Base-by-base conservation (phyloP, 805 yeast species). In the Candida gorgasii region DNA sequence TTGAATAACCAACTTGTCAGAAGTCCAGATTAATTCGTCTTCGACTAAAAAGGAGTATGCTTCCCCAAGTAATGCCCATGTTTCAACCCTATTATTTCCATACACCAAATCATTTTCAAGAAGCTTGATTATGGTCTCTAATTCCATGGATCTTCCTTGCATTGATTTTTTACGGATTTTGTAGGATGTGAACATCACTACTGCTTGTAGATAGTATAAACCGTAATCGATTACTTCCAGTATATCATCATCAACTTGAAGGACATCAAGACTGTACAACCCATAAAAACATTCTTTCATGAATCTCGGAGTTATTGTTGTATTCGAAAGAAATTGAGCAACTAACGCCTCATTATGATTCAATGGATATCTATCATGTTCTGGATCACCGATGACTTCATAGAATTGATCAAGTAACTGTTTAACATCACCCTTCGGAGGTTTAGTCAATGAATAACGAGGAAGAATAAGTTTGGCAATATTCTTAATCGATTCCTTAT, bases 1-100 rank as follows among this genome's bases (percentile, higher is more conserved):
- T 0, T 71, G 55, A 0, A 76, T 70, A 39, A 82, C 82, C 27
- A 89, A 63, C 54, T 86, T 86, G 53, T 90, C 97, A 0, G 96
- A 82, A 1, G 92, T 86, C 95, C 96, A 89, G n/a, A 87, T 80
- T 43, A 93, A 63, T 49, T 88, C 96, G 59, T 89, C 96, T 50
- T 92, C 97, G 0, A 85, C 95, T 30, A 86, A 65, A 44, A 72
- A 81, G 0, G 89, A 82, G 51, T 76, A 89, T 0, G 92, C 82
- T 55, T 84, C 89, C 0, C 95, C 96, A 11, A 93, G 59, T 1
- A 88, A 72, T 30, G 80, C 68, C 99, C 99, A 93, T 7, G 87
- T 80, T 61, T 93, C 99, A 36, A 84, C 72, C 22, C 97, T 67
- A 29, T 75, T 65, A 1, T 85, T 74, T 3, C 85, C 80, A 52